Base-by-base conservation (phyloP, 2,329 filamentous ascomycete genomes). In the Stenocarpella maydis region DNA sequence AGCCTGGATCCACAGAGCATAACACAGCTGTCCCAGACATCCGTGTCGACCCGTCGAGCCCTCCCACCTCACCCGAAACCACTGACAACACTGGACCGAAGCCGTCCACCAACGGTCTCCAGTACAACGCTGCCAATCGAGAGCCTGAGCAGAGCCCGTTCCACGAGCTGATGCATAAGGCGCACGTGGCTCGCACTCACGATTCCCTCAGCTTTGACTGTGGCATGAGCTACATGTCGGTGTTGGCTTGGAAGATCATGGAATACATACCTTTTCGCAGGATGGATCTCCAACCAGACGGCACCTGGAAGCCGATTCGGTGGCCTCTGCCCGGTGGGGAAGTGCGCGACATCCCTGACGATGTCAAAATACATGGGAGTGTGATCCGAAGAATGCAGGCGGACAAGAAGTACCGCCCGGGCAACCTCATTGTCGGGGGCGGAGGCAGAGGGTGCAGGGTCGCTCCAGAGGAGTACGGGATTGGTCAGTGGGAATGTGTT, bases 311-410 rank as follows among this genome's bases (percentile, higher is more conserved):
- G 78, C 90, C 92, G 0, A 95, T 96, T 73, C 85, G 89, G 10
- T 95, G 92, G 91, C 93, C 93, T 0, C 81, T 95, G 3, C 93
- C 93, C 0, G 87, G 90, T 37, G 93, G 93, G 12, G 92, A 95
- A 79, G 88, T 91, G 0, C 87, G 93, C 19, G 93, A 96, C 75
- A 90, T 96, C 1, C 93, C 93, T 0, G 79, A 87, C 10, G 84
- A 90, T 66, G 92, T 90, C 0, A 84, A 89, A 26, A 87, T 96
- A 2, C 93, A 96, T 74, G 87, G 89, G 50, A 92, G 90, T 26
- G 93, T 93, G 0, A 89, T 96, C 69, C 87, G 88, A 21, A 86
- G 93, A 8, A 91, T 96, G 89, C 78, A 88, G 55, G 78, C 81
- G 9, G 86, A 94, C 70, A 76, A 83, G 1, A 81, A 74, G 0